phyloP scores from a whole-genome alignment of 2,329 filamentous ascomycete genomes.

The Trichoderma semiorbis region DNA sequence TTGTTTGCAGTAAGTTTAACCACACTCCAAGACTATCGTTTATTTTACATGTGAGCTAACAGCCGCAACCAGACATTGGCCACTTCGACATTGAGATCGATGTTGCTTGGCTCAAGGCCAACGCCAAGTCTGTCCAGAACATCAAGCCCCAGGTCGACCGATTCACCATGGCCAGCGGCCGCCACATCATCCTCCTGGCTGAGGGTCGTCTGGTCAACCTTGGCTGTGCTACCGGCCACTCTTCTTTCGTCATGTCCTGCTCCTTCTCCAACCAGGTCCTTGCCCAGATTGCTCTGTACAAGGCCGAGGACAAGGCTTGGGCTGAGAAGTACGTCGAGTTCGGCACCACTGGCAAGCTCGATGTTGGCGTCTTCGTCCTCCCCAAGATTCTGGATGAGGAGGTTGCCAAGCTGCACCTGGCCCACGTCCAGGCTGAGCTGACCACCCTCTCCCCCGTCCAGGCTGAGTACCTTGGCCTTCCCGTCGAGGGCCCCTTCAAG shows the following conservation, averaged over 20 bases:
- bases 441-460: constrained; percentile 80
- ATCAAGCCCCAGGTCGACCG: constrained; percentile 99
- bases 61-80: constrained; percentile 67
- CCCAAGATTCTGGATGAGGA: constrained; percentile 99
- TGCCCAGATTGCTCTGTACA: constrained; percentile 97
- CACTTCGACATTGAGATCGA: constrained; percentile 99
- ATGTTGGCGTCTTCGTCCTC: constrained; percentile 84
- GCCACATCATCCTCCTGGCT: constrained; percentile 96
- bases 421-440: constrained; percentile 92
- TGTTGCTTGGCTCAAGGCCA: constrained; percentile 98
- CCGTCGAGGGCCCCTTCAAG: constrained; percentile 91
- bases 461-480: constrained; percentile 90
- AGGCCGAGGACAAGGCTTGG: constrained; percentile 83
- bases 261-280: constrained; percentile 99
- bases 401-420: constrained; percentile 89
- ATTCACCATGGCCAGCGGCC: constrained; percentile 88
- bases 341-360: constrained; percentile 85
- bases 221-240: constrained; percentile 98
- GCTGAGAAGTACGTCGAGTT: constrained; percentile 95
- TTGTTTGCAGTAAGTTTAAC: constrained; percentile 78
- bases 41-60: not conserved
- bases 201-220: constrained; percentile 99
- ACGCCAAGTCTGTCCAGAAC: constrained; percentile 88
- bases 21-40: not conserved
- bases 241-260: constrained; percentile 99